These are phyloP conservation scores for Solanum chacoense DNA, from an alignment of 305 asterid genomes.

Conservation along the genomic window DNA sequence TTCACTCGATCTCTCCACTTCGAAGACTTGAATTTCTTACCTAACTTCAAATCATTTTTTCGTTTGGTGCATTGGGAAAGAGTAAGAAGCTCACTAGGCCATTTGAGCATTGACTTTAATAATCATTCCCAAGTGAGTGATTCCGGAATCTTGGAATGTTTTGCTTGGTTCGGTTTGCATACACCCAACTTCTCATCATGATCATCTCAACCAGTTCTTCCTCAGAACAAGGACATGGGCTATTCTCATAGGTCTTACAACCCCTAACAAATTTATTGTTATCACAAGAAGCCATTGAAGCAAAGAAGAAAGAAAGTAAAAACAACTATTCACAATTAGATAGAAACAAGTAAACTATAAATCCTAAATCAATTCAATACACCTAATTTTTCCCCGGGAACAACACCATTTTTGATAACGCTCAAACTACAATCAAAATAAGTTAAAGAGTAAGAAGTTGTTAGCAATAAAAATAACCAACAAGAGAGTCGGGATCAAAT, in stretches of 20 bases:
- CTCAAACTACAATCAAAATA: neutral
- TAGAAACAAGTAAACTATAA: neutral
- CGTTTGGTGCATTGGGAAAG: neutral
- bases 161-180: neutral
- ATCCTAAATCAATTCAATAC: neutral
- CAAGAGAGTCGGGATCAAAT: neutral
- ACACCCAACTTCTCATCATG: neutral
- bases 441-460: neutral
- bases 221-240: neutral
- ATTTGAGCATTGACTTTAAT: neutral
- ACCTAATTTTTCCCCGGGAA: too few species aligned
- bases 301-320: neutral
- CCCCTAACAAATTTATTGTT: neutral
- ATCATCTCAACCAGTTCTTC: neutral
- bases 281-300: neutral
- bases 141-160: neutral
- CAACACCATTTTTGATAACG: neutral
- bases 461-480: neutral
- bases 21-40: neutral
- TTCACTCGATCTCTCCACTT: neutral
- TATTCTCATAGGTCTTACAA: neutral
- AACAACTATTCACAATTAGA: neutral
- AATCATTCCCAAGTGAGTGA: neutral
- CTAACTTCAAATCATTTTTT: neutral
- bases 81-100: neutral